Conservation (phyloP, 2,329 filamentous ascomycete species). For the Bipolaris bicolor region DNA sequence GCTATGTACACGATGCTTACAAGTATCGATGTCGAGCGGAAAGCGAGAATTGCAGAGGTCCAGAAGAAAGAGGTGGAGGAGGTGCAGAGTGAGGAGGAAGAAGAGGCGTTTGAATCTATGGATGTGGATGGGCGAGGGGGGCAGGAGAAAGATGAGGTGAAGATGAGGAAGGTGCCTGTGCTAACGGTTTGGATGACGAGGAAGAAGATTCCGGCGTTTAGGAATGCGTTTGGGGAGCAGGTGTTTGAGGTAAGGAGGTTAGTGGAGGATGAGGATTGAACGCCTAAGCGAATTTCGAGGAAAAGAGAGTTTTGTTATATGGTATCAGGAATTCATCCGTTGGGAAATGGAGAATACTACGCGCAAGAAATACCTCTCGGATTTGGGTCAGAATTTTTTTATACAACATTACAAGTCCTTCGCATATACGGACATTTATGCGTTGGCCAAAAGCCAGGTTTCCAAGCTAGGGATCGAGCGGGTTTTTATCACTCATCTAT, state of each 20-base stretch:
- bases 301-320: not conserved
- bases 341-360: not conserved
- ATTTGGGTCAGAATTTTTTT: not conserved
- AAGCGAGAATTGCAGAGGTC: not conserved
- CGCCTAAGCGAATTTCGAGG: not conserved
- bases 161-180: slow-evolving; percentile 21
- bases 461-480: not conserved
- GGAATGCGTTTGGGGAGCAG: slow-evolving; percentile 28
- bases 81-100: not conserved
- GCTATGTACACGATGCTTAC: slow-evolving; percentile 27
- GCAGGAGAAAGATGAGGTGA: not conserved
- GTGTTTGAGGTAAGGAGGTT: slow-evolving; percentile 13
- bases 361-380: not conserved
- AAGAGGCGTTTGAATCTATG: slow-evolving; percentile 25
- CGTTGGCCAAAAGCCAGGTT: not conserved
- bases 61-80: no score
- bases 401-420: not conserved
- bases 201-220: slow-evolving; percentile 22
- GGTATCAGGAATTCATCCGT: not conserved
- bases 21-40: slow-evolving; percentile 17
- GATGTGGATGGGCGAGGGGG: slow-evolving; percentile 8
- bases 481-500: not conserved
- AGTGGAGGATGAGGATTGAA: slow-evolving; percentile 8
- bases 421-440: not conserved
- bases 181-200: slow-evolving; percentile 32